Base-by-base conservation (phyloP, 371 early-diverging fungal genomes). In the Entomophthora muscae region DNA sequence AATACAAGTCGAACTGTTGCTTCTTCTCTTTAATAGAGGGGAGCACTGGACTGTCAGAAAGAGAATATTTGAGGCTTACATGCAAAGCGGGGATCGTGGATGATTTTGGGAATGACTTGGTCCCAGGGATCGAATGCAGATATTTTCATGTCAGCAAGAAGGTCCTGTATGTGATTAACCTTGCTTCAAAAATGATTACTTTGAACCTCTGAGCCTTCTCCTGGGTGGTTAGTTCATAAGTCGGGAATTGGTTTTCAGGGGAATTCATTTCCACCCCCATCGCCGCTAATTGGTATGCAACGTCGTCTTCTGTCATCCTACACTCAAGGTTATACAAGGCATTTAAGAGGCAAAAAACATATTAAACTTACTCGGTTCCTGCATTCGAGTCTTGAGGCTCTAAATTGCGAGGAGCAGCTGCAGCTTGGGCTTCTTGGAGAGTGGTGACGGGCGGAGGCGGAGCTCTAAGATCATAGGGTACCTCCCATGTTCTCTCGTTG, bases 71-170 rank as follows among this genome's bases (percentile, higher is more conserved):
- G 42, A 42, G 17, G 42, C 66, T 13, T 63, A 66, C 66, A 54
- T 63, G 57, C 63, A 51, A 61, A 66, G 62, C 66, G 52, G 22
- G 63, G 51, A 30, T 66, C 66, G 52, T 66, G 66, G 31, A 66
- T 66, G 26, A 66, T 66, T 52, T 61, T 54, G n/a, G 66, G 66
- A 24, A 66, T 28, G 56, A 63, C 66, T 56, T 66, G 62, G 33
- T 66, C 66, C 66, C 66, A 66, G n/a, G 57, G 52, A 1, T 62
- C 63, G 55, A 63, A 66, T 28, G 66, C 63, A n/a, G 66, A 66
- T 17, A 66, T 61, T 31, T 66, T 63, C 66, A 63, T 57, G 57
- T 66, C 66, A 17, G 32, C 57, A 22, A 66, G 52, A 1, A 66
- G 52, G 23, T 56, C 30, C 66, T 66, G 17, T 10, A 5, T 5